Percentiles rank a stretch among this genome's conserved stretches.
phyloP scores from a whole-genome alignment of 169 alveolate genomes.

The Besnoitia besnoiti region DNA sequence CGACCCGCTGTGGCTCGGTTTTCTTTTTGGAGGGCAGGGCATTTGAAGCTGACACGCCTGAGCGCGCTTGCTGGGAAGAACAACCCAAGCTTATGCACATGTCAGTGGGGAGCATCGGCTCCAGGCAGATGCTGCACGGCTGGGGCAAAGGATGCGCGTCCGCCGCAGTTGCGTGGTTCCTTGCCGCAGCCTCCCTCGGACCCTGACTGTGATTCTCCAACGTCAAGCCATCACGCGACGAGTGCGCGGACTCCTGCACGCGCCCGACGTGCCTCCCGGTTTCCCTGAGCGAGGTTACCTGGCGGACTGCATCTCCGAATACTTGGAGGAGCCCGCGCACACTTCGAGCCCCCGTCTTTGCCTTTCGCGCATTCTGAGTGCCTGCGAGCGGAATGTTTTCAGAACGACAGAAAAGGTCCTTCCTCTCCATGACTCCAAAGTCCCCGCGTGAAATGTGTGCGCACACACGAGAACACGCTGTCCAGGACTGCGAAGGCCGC shows the following conservation, averaged over 20 bases:
- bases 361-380: background rate
- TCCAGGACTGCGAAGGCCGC: too few relatives aligned
- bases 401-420: background rate
- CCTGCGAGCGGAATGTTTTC: background rate
- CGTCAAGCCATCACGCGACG: background rate
- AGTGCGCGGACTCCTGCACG: too few relatives aligned
- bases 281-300: background rate
- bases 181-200: background rate
- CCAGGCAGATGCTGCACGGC: slow-evolving; percentile 38
- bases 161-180: background rate
- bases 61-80: background rate
- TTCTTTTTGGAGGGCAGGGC: background rate
- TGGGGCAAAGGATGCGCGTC: background rate
- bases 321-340: background rate
- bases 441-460: too few relatives aligned
- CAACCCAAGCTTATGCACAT: background rate
- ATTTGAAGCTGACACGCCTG: background rate
- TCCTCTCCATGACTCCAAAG: background rate
- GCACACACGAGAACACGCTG: too few relatives aligned
- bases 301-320: background rate
- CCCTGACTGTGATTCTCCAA: background rate
- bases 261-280: too few relatives aligned
- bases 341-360: background rate
- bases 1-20: background rate
- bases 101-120: slow-evolving; percentile 31